Evolutionary conservation across 2,329 filamentous ascomycete species (phyloP).

Genomic region (Leptosphaerulina australis): DNA sequence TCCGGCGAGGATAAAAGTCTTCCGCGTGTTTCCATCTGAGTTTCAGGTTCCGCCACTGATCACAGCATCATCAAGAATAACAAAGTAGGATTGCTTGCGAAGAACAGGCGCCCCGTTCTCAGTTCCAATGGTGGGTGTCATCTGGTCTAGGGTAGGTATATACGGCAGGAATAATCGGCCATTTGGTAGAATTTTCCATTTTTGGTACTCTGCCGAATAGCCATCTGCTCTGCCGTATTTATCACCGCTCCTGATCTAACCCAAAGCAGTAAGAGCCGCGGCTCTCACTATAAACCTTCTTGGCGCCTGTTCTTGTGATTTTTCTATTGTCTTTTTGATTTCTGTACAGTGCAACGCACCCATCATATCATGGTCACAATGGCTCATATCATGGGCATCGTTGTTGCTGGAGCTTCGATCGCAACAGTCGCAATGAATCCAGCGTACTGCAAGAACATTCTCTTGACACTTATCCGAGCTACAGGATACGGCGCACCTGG

Average conservation of each 20-base stretch:
- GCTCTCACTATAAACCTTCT: slow-evolving; percentile 2
- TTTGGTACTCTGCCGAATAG: too few species aligned
- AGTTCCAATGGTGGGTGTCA: neutral
- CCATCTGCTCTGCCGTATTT: too few species aligned
- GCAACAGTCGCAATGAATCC: slow-evolving; percentile 7
- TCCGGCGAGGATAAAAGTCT: neutral
- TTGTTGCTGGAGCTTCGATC: slow-evolving; percentile 29
- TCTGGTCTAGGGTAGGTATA: too few species aligned
- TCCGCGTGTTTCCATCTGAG: neutral
- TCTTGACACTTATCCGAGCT: neutral
- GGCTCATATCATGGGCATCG: slow-evolving; percentile 26
- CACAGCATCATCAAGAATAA: neutral
- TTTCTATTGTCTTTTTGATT: neutral
- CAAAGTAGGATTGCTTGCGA: slow-evolving; percentile 11
- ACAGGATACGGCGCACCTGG: slow-evolving; percentile 42
- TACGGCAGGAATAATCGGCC: too few species aligned
- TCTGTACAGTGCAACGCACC: neutral
- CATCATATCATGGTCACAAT: slow-evolving; percentile 19
- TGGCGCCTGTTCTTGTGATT: neutral
- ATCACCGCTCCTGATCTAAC: too few species aligned
- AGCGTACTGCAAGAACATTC: slow-evolving; percentile 8
- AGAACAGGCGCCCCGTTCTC: neutral
- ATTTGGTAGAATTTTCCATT: too few species aligned
- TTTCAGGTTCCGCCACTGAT: neutral
- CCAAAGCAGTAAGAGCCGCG: slow-evolving; percentile 8